Conservation (phyloP, 2,329 filamentous ascomycete genomes). For the Pseudofabraea citricarpa region DNA sequence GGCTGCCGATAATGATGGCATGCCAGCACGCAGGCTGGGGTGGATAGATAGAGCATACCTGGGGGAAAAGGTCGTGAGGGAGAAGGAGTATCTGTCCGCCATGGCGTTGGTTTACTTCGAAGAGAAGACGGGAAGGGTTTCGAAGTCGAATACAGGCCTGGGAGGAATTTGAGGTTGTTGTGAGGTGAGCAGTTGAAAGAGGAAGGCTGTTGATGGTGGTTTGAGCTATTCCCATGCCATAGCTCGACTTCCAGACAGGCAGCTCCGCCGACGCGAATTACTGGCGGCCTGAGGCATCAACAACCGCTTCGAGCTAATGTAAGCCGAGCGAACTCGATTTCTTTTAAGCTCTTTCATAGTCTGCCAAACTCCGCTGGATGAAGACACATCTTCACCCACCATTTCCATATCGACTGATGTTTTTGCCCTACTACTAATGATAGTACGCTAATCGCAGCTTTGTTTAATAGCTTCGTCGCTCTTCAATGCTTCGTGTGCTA, state of each 20-base stretch:
- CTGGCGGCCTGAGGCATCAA: slow-evolving; percentile 1
- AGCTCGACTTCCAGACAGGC: slow-evolving; percentile 15
- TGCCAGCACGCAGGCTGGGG: no score
- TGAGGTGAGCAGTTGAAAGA: slow-evolving; percentile 3
- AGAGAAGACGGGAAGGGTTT: slow-evolving; percentile 3
- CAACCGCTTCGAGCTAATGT: background rate
- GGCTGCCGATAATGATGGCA: no score
- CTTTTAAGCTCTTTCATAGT: background rate
- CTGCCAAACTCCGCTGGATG: background rate
- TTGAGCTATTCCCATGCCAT: slow-evolving; percentile 5
- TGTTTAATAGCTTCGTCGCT: background rate
- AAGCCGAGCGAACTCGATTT: slow-evolving; percentile 1
- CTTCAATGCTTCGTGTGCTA: background rate
- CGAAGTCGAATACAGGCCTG: slow-evolving; percentile 1
- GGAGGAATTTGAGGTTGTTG: slow-evolving; percentile 5
- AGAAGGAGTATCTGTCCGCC: slow-evolving; percentile 99
- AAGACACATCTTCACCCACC: slow-evolving; percentile 1
- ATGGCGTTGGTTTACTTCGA: slow-evolving; percentile 46
- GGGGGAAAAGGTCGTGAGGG: slow-evolving; percentile 97
- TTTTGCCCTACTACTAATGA: background rate
- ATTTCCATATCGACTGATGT: background rate
- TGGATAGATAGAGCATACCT: slow-evolving; percentile 79
- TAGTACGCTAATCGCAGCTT: background rate
- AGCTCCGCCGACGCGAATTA: slow-evolving; percentile 5
- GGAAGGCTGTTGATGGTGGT: slow-evolving; percentile 7